Conservation (phyloP, 2,329 filamentous ascomycete species). For the Monascus ruber region DNA sequence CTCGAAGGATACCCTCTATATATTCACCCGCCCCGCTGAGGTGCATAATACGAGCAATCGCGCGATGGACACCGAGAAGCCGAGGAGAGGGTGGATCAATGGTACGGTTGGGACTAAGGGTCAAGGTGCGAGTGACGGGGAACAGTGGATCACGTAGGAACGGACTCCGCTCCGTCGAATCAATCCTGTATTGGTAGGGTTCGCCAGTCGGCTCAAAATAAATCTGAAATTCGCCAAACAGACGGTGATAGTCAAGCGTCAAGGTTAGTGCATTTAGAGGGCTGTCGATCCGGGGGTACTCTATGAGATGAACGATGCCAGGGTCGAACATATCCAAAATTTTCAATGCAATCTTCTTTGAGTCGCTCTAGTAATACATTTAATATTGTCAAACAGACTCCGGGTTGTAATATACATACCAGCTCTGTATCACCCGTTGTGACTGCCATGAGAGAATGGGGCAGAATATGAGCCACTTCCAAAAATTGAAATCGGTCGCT, state of each 20-base stretch:
- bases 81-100: constrained; percentile 19
- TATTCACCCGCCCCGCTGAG: constrained; percentile 11
- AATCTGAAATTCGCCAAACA: constrained; percentile 11
- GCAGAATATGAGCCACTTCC: too few species aligned
- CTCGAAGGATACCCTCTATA: too few species aligned
- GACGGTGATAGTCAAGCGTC: constrained; percentile 6
- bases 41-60: constrained; percentile 17
- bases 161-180: constrained; percentile 7
- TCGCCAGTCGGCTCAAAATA: constrained; percentile 8
- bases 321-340: too few species aligned
- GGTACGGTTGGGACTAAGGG: constrained; percentile 17
- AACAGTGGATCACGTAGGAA: constrained; percentile 10
- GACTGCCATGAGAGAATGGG: too few species aligned
- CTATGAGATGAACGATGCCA: too few species aligned
- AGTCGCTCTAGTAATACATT: too few species aligned
- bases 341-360: too few species aligned
- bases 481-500: too few species aligned
- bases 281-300: constrained; percentile 12
- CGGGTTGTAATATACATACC: too few species aligned
- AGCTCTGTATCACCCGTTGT: too few species aligned
- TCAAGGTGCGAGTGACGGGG: constrained; percentile 11
- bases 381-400: too few species aligned
- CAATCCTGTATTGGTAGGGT: constrained; percentile 10
- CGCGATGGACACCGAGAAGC: constrained; percentile 15
- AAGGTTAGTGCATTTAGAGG: constrained; percentile 10